A percentile compares a stretch with the other conserved stretches of the same genome.
Conservation (phyloP, 345 rosid genomes). For the Litchi chinensis region DNA sequence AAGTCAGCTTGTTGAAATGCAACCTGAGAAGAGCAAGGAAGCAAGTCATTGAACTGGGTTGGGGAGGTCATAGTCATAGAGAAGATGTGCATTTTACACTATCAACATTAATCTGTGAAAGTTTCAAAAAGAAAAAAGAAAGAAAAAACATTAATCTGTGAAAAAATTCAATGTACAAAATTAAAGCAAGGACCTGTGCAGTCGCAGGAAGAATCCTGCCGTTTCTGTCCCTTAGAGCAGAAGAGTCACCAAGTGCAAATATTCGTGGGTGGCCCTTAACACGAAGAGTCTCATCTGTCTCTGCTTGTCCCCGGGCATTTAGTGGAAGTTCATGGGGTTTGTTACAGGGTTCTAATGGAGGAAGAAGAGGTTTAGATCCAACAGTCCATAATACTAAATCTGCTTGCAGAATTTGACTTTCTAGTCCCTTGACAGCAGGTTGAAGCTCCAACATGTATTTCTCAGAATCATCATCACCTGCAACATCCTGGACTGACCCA, state of each 20-base stretch:
- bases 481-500: constrained; percentile 16
- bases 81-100: neutral
- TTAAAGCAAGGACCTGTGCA: constrained; percentile 62
- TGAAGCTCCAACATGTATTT: constrained; percentile 76
- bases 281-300: constrained; percentile 93
- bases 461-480: constrained; percentile 30
- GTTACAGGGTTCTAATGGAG: constrained; percentile 53
- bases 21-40: constrained; percentile 53
- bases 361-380: constrained; percentile 81
- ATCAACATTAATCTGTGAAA: neutral
- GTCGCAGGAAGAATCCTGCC: constrained; percentile 91
- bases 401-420: constrained; percentile 66
- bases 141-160: too few relatives aligned
- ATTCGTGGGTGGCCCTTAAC: constrained; percentile 94
- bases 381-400: constrained; percentile 94
- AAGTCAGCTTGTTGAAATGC: constrained; percentile 98
- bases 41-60: constrained; percentile 15
- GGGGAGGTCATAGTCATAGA: neutral
- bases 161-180: neutral
- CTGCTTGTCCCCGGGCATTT: constrained; percentile 83
- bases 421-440: constrained; percentile 72
- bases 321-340: constrained; percentile 56
- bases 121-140: too few relatives aligned
- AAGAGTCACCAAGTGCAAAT: constrained; percentile 91
- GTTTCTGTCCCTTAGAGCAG: constrained; percentile 70